phyloP scores from a whole-genome alignment of 1,284 basidiomycete genomes.

The Calocybe gambosa region DNA sequence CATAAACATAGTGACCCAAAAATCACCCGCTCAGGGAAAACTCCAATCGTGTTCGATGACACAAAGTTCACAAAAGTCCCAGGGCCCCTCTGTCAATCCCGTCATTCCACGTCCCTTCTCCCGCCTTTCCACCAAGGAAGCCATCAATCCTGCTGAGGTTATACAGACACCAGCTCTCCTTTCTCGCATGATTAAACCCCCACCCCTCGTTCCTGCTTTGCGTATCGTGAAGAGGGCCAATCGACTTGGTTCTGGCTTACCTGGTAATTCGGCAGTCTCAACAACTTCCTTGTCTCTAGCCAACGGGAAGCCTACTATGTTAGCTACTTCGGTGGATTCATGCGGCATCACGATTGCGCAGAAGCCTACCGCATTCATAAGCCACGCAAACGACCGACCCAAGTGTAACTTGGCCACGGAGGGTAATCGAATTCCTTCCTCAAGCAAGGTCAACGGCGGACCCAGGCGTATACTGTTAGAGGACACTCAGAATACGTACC shows the following conservation, averaged over 20 bases:
- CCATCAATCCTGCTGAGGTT: not conserved
- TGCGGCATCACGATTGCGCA: not conserved
- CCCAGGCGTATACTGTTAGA: not conserved
- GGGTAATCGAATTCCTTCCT: not conserved
- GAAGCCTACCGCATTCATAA: not conserved
- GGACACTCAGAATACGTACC: not conserved
- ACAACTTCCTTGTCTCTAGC: not conserved
- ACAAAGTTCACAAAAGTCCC: not conserved
- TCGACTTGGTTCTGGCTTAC: constrained; percentile 5
- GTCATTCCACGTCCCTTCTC: not conserved
- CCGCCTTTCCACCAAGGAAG: not conserved
- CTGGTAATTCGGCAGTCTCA: not conserved
- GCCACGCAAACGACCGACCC: not conserved
- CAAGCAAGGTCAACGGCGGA: not conserved
- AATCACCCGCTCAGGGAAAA: not conserved
- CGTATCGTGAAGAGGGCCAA: constrained; percentile 39
- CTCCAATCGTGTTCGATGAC: not conserved
- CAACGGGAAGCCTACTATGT: not conserved
- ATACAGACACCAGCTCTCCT: constrained; percentile 13
- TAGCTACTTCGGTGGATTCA: not conserved
- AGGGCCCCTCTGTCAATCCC: not conserved
- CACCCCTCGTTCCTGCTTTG: constrained; percentile 36
- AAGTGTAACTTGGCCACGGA: not conserved
- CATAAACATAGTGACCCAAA: not conserved
- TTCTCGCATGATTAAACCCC: constrained; percentile 17